Evolutionary conservation across 2,329 filamentous ascomycete species (phyloP).

Genomic region (Pseudodiploospora longispora): DNA sequence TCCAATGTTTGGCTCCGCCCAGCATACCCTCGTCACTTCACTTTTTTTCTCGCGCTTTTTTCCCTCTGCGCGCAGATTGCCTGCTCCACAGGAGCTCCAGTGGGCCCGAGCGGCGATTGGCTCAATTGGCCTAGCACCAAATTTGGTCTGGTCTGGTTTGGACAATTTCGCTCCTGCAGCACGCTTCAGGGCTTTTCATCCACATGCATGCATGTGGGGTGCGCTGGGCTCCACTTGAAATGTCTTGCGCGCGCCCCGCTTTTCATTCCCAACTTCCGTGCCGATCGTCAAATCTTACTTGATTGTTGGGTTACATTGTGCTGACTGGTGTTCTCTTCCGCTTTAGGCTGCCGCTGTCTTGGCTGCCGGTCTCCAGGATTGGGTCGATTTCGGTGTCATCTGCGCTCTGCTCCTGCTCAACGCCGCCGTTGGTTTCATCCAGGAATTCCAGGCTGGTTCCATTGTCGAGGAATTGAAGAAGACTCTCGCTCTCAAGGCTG

Average conservation of each 20-base stretch:
- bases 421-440: slow-evolving; percentile 76
- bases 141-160: background rate
- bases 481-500: slow-evolving; percentile 79
- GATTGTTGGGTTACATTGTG: slow-evolving; percentile 1
- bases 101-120: slow-evolving; percentile 18
- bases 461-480: slow-evolving; percentile 90
- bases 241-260: slow-evolving; percentile 10
- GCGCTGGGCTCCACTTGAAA: slow-evolving; percentile 16
- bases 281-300: slow-evolving; percentile 4
- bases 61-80: slow-evolving; percentile 21
- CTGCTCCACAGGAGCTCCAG: slow-evolving; percentile 25
- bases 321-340: slow-evolving; percentile 17
- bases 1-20: slow-evolving; percentile 6
- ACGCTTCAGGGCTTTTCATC: background rate
- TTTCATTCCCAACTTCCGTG: slow-evolving; percentile 11
- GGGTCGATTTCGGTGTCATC: slow-evolving; percentile 92
- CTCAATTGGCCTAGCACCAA: slow-evolving; percentile 10
- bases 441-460: slow-evolving; percentile 83
- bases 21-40: background rate
- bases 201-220: slow-evolving; percentile 14
- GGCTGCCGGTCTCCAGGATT: slow-evolving; percentile 76
- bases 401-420: slow-evolving; percentile 77
- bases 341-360: slow-evolving; percentile 63
- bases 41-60: slow-evolving; percentile 19
- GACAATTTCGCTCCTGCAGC: background rate